Evolutionary conservation across 177 flowering plant genomes (phyloP).

Genomic region (Vitis hybrid): DNA sequence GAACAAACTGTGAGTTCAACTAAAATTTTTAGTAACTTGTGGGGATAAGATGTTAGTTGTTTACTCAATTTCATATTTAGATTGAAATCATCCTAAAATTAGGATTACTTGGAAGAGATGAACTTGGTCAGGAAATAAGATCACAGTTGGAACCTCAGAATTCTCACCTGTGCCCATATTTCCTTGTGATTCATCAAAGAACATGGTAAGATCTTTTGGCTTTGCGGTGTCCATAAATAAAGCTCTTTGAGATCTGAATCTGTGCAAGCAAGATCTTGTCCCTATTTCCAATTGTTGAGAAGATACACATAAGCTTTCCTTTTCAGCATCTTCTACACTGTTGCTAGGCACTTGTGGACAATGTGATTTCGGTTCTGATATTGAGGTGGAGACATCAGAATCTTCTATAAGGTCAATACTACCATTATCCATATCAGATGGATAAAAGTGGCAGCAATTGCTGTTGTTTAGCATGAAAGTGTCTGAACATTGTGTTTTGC

Average conservation of each 20-base stretch:
- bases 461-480: slow-evolving; percentile 3
- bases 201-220: slow-evolving; percentile 1
- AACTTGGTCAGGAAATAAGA: neutral
- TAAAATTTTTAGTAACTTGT: neutral
- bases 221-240: slow-evolving; percentile 16
- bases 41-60: neutral
- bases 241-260: slow-evolving; percentile 27
- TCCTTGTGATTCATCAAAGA: slow-evolving; percentile 10
- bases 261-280: slow-evolving; percentile 9
- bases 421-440: slow-evolving; percentile 7
- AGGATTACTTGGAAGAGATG: neutral
- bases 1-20: neutral
- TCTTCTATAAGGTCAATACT: slow-evolving; percentile 4
- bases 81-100: neutral
- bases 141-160: neutral
- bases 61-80: neutral
- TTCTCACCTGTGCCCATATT: slow-evolving; percentile 26
- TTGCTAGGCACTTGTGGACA: slow-evolving; percentile 7
- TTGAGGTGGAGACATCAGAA: neutral
- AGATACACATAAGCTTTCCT: slow-evolving; percentile 15
- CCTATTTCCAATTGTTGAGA: slow-evolving; percentile 8
- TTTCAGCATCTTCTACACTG: slow-evolving; percentile 8
- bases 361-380: slow-evolving; percentile 16
- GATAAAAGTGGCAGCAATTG: slow-evolving; percentile 5
- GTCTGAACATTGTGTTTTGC: slow-evolving; percentile 5